phyloP scores from a whole-genome alignment of 2,329 filamentous ascomycete species.

The Cadophora sp. region DNA sequence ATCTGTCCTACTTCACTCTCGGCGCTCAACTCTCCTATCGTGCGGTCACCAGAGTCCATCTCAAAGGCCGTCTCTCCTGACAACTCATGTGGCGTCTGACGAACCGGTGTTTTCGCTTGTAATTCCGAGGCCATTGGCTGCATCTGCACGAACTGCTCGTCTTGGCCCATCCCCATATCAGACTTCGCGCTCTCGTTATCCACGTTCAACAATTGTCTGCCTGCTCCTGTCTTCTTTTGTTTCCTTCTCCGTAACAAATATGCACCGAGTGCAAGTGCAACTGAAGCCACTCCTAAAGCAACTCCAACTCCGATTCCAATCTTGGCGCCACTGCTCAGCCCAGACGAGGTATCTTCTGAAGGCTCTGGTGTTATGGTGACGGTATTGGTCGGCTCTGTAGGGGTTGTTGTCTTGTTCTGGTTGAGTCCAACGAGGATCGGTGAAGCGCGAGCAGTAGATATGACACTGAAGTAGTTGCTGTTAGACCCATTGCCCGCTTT shows the following conservation, averaged over 20 bases:
- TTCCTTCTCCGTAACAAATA: conserved; percentile 13
- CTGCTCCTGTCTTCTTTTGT: neutral
- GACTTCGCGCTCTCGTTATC: neutral
- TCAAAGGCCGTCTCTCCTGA: neutral
- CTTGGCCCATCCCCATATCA: neutral
- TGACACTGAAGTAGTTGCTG: conserved; percentile 23
- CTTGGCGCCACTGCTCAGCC: conserved; percentile 20
- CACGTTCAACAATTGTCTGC: neutral
- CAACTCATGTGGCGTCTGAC: neutral
- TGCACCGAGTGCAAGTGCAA: neutral
- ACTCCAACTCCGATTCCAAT: conserved; percentile 27
- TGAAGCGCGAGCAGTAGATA: conserved; percentile 4
- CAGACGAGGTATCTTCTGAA: neutral
- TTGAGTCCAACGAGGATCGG: conserved; percentile 10
- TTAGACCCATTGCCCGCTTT: conserved; percentile 27
- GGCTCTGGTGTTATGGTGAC: conserved; percentile 6
- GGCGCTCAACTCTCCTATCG: conserved; percentile 7
- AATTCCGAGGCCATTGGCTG: neutral
- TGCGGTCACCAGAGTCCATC: neutral
- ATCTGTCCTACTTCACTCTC: neutral
- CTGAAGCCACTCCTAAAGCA: conserved; percentile 10
- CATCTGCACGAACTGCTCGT: neutral
- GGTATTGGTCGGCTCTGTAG: neutral
- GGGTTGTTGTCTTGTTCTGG: neutral
- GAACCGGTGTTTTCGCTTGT: neutral